Base-by-base conservation (phyloP, 257 asterid genomes). In the Solanum okadae region DNA sequence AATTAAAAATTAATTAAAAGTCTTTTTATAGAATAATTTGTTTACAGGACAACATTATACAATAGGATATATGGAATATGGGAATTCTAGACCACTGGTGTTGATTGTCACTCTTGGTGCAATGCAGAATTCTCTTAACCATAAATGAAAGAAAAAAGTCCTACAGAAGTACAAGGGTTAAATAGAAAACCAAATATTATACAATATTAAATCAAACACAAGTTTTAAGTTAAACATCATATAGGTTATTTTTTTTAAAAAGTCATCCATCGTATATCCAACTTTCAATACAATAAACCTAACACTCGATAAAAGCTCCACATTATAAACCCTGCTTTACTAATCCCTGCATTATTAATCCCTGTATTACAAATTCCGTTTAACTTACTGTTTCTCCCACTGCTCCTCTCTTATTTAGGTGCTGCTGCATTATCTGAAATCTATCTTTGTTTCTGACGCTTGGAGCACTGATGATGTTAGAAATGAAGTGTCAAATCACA, bases 401-500 rank as follows among this genome's bases (percentile, higher is more conserved):
- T 91, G n/a, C 79, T 78, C 15, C 86, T 59, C 63, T 84, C 77
- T 67, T 88, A 91, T 90, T 90, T 91, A 97, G 99, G 96, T 97
- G 92, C 93, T 95, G 87, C 94, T 97, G 89, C 90, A 91, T 87
- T 96, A 93, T 92, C 89, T 97, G 90, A 88, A 92, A 88, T 92
- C 94, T 38, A 90, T 96, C 90, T 95, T 97, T 90, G 89, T 93
- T 91, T 94, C 99, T 76, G 95, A 94, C 87, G 91, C 87, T 89
- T 94, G 99, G 98, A 93, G 93, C 75, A 90, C 92, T 84, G 95
- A 93, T 86, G 98, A 97, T 88, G 90, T 96, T 89, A 82, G 86
- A 70, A 90, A 89, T 78, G 99, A 95, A 89, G 88, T 96, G 88
- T 92, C 95, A 86, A 92, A 90, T 46, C 93, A 89, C 86, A 94